Evolutionary conservation across 305 asterid genomes (phyloP), one percentile per base, ranked within the genome.

Genomic region (Salvia sclarea): DNA sequence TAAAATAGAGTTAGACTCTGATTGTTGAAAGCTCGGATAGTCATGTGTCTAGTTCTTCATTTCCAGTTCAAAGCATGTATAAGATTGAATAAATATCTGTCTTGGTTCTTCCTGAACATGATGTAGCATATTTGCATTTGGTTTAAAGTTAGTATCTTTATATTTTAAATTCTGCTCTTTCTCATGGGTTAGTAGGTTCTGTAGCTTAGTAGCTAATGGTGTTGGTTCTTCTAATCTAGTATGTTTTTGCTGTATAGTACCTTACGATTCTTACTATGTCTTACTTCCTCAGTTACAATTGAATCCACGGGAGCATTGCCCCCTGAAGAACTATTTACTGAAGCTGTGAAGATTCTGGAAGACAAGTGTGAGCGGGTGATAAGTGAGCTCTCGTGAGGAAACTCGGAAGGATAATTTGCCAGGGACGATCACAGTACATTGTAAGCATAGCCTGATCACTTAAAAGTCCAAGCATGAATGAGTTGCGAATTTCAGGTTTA

Each of bases 301-400:
- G 97, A 93, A 75, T 90, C 98, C 21, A 87, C 96, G 1, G 96
- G 95, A 78, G 94, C 91, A 41, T 78, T 94, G 57, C 94, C 92
- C 41, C 97, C 97, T 3, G 96, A 90, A 75, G 85, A 63, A 57
- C 77, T 94, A 64, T 91, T 87, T 61, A 82, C 93, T 2, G 97
- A 91, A 85, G 96, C 96, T 16, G 90, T 91, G 71, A 85, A 84
- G 86, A 86, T 87, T 56, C 74, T 91, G 84, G 97, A 91, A 83
- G 95, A 86, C 52, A 91, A 88, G 78, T 90, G 98, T 61, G 89
- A 85, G 78, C 79, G 88, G 49, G 95, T 88, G 82, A 83, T 87
- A 50, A 76, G 88, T 0, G 89, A 84, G 75, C 91, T 86, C 70
- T 84, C 92, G 0, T 92, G 78, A 76, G 75, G 67, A 18, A 45